A percentile compares a stretch with the other conserved stretches of the same genome.
These are phyloP conservation scores for Carex arenaria DNA, from an alignment of 202 grass and related monocot species.

Conservation along the genomic window DNA sequence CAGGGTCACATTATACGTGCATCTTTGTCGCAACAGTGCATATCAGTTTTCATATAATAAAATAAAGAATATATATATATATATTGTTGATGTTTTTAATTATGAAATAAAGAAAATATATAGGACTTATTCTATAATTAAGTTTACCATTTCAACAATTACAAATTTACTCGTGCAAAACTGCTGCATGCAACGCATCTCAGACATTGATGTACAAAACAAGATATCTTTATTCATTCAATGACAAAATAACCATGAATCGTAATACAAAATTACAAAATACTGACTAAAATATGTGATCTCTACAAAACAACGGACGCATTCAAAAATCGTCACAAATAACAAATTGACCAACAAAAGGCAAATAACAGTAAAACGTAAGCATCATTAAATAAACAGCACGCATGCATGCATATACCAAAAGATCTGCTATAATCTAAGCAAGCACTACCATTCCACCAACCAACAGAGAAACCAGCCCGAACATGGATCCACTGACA, in stretches of 20 bases:
- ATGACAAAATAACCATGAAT: slow-evolving; percentile 22
- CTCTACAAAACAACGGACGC: slow-evolving; percentile 7
- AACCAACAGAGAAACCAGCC: slow-evolving; percentile 9
- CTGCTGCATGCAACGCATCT: too few relatives aligned
- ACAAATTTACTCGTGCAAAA: neutral
- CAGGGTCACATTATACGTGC: too few relatives aligned
- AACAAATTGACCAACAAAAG: slow-evolving; percentile 14
- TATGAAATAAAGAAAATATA: too few relatives aligned
- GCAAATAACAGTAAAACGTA: slow-evolving; percentile 26
- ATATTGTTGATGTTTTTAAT: too few relatives aligned
- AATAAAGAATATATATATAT: too few relatives aligned
- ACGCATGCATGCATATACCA: slow-evolving; percentile 15
- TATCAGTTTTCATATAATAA: neutral
- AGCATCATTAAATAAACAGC: slow-evolving; percentile 32
- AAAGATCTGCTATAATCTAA: slow-evolving; percentile 12
- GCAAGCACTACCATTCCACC: slow-evolving; percentile 2
- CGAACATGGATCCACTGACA: neutral
- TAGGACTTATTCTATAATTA: neutral
- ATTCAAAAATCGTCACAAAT: slow-evolving; percentile 7
- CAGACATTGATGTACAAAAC: neutral
- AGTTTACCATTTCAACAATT: neutral
- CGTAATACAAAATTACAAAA: slow-evolving; percentile 2
- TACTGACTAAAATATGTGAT: slow-evolving; percentile 19
- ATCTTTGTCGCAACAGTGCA: neutral
- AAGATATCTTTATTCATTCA: slow-evolving; percentile 8